Conservation (phyloP, 148 eudicot genomes). For the Diospyros lotus region DNA sequence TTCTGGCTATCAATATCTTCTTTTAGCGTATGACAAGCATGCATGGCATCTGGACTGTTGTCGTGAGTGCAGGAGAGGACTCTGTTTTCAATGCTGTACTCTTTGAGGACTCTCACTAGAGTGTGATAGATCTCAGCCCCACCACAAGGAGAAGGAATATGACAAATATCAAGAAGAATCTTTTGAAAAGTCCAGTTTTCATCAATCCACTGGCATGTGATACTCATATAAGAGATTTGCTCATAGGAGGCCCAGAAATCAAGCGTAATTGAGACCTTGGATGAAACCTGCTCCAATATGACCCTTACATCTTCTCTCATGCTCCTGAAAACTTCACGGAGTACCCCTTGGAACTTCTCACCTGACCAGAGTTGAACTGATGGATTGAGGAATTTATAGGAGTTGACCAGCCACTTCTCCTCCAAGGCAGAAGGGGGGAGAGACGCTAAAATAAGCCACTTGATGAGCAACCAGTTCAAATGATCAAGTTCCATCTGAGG, state of each 20-base stretch:
- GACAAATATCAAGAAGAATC: constrained; percentile 74
- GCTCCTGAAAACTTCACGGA: constrained; percentile 57
- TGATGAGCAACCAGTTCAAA: constrained; percentile 78
- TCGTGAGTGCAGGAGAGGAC: constrained; percentile 83
- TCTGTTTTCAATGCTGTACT: constrained; percentile 54
- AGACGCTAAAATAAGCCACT: constrained; percentile 70
- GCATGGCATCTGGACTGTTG: constrained; percentile 61
- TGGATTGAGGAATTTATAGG: constrained; percentile 69
- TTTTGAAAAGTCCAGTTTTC: constrained; percentile 75
- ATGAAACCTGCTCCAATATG: constrained; percentile 57
- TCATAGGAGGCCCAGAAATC: constrained; percentile 84
- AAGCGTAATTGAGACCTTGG: constrained; percentile 70
- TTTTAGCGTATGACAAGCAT: constrained; percentile 70
- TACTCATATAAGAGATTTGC: constrained; percentile 66
- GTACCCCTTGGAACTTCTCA: constrained; percentile 53
- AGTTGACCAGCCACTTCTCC: constrained; percentile 61
- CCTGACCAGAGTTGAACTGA: constrained; percentile 62
- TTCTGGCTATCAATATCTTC: constrained; percentile 71
- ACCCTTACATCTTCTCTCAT: constrained; percentile 61
- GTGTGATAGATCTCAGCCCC: constrained; percentile 55
- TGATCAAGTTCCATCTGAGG: constrained; percentile 64
- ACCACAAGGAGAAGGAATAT: constrained; percentile 65
- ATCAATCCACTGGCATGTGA: constrained; percentile 81
- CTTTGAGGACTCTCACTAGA: constrained; percentile 51
- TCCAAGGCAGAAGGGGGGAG: constrained; percentile 61